Evolutionary conservation across 306 rosid genomes (phyloP).

Genomic region (Inga oerstediana): DNA sequence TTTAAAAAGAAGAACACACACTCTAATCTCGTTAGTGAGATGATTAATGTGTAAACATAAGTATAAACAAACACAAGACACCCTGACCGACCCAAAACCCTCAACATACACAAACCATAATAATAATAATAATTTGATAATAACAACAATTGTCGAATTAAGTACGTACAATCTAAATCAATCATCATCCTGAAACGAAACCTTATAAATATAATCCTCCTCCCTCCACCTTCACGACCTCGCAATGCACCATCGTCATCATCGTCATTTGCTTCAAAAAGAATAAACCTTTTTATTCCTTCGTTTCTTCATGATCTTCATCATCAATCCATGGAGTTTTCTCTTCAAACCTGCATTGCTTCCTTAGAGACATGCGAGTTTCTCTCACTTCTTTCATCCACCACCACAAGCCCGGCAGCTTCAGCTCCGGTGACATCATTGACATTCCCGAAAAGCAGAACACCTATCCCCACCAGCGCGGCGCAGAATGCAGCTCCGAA

Average conservation of each 20-base stretch:
- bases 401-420: conserved; percentile 54
- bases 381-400: conserved; percentile 28
- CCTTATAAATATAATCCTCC: neutral
- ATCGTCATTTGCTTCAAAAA: neutral
- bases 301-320: neutral
- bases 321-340: neutral
- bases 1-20: neutral
- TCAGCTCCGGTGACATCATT: conserved; percentile 54
- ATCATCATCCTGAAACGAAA: neutral
- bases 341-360: conserved; percentile 36
- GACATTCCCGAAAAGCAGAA: conserved; percentile 65
- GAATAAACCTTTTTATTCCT: conserved; percentile 6
- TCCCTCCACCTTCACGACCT: neutral
- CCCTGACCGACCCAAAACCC: neutral
- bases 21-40: conserved; percentile 5
- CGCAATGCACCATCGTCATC: neutral
- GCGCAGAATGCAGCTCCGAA: conserved; percentile 61
- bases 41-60: conserved; percentile 2
- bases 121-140: neutral
- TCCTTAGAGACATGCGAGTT: conserved; percentile 35
- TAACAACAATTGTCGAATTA: neutral
- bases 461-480: conserved; percentile 47
- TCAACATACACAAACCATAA: conserved; percentile 6
- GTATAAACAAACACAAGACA: neutral
- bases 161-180: conserved; percentile 6